A percentile compares a stretch with the other conserved stretches of the same genome.
These are phyloP conservation scores for Phascolomyces articulosus DNA, from an alignment of 371 early-diverging fungal genomes.

Conservation along the genomic window DNA sequence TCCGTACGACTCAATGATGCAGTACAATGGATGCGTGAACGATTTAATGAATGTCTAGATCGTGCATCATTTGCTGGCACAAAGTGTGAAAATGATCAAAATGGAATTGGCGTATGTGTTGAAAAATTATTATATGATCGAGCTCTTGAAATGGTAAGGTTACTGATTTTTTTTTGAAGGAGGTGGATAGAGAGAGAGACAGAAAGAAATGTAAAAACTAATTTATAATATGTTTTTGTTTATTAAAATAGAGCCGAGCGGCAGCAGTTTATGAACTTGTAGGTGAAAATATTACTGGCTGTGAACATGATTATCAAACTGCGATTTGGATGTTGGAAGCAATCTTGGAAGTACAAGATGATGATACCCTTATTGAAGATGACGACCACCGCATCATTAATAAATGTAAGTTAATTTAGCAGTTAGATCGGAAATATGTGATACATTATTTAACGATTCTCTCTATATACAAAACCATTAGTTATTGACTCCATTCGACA, in stretches of 20 bases:
- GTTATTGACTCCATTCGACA: conserved; percentile 53
- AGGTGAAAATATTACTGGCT: conserved; percentile 63
- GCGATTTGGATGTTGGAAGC: conserved; percentile 82
- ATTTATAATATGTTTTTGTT: background rate
- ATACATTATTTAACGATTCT: background rate
- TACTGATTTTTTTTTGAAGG: background rate
- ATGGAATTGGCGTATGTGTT: conserved; percentile 47
- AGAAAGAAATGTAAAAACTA: too few relatives aligned
- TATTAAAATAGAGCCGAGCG: conserved; percentile 45
- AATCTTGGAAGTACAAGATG: conserved; percentile 62
- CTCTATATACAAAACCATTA: conserved; percentile 12
- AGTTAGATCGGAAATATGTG: background rate
- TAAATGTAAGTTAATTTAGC: conserved; percentile 50
- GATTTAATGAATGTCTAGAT: conserved; percentile 87
- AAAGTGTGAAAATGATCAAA: conserved; percentile 43
- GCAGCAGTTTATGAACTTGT: conserved; percentile 55
- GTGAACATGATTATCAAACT: conserved; percentile 78
- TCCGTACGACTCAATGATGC: conserved; percentile 56
- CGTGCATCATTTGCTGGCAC: conserved; percentile 69
- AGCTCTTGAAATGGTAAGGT: conserved; percentile 62
- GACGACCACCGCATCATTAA: conserved; percentile 60
- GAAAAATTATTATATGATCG: conserved; percentile 76
- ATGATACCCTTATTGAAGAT: conserved; percentile 55
- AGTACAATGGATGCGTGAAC: conserved; percentile 87
- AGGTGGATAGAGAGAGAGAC: too few relatives aligned